Conservation (phyloP, 345 rosid species). For the Brassica rapa region DNA sequence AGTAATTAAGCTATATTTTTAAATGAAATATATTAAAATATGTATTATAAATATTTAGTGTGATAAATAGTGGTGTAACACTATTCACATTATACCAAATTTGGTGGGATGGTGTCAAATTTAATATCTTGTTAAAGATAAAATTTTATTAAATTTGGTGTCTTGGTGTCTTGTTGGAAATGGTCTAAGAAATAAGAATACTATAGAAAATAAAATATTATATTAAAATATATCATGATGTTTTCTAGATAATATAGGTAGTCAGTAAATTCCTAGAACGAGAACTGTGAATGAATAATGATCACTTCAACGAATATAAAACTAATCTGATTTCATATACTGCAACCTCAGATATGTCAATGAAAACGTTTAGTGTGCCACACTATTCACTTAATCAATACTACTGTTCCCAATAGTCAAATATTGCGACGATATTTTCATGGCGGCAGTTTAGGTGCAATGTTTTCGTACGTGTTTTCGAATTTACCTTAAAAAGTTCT, state of each 20-base stretch:
- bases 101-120: no score
- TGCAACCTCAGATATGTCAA: background rate
- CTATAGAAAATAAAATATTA: background rate
- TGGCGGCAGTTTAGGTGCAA: background rate
- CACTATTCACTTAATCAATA: background rate
- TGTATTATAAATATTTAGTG: no score
- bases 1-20: no score
- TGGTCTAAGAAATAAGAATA: background rate
- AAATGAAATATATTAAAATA: no score
- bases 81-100: no score
- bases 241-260: constrained; percentile 1
- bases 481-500: background rate
- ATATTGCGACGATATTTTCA: constrained; percentile 27
- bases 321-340: background rate
- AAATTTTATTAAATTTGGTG: no score
- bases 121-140: no score
- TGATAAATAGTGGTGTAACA: no score
- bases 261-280: background rate
- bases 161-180: no score
- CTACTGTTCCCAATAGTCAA: constrained; percentile 15
- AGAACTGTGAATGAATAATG: constrained; percentile 1
- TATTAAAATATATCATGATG: constrained; percentile 16
- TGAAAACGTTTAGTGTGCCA: constrained; percentile 1
- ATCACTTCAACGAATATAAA: background rate
- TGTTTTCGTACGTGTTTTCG: background rate